Conservation (phyloP, 2,329 filamentous ascomycete species). For the Periconia macrospinosa region DNA sequence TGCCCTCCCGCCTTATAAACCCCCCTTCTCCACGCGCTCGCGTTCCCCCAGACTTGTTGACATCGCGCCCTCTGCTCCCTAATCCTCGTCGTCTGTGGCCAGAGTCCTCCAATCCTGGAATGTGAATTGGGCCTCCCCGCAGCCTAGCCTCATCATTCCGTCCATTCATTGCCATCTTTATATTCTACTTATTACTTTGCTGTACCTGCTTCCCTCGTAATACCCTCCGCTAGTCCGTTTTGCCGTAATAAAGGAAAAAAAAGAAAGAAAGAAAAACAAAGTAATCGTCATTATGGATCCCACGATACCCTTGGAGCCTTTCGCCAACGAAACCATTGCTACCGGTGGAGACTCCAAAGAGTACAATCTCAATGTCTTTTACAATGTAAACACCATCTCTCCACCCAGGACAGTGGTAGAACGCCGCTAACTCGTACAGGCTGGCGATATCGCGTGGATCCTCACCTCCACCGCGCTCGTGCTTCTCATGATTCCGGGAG, state of each 20-base stretch:
- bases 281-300: slow-evolving; percentile 11
- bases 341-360: slow-evolving; percentile 68
- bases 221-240: not conserved
- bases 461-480: slow-evolving; percentile 76
- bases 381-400: slow-evolving; percentile 61
- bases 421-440: slow-evolving; percentile 51
- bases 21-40: slow-evolving; percentile 6
- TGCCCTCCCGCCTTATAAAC: slow-evolving; percentile 15
- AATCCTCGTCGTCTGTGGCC: too few species aligned
- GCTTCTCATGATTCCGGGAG: slow-evolving; percentile 89
- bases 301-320: slow-evolving; percentile 37
- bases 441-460: slow-evolving; percentile 83
- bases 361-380: slow-evolving; percentile 81
- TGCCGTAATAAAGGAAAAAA: not conserved
- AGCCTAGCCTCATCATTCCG: slow-evolving; percentile 12
- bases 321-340: slow-evolving; percentile 61
- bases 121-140: slow-evolving; percentile 20
- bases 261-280: not conserved
- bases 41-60: not conserved
- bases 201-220: not conserved
- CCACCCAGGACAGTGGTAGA: slow-evolving; percentile 10
- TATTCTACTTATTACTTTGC: not conserved
- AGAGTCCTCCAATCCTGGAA: slow-evolving; percentile 15
- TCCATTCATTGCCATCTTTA: slow-evolving; percentile 20
- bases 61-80: too few species aligned